Percentiles rank a stretch among this genome's conserved stretches.
Conservation (phyloP, 345 rosid genomes). For the Pistacia vera region DNA sequence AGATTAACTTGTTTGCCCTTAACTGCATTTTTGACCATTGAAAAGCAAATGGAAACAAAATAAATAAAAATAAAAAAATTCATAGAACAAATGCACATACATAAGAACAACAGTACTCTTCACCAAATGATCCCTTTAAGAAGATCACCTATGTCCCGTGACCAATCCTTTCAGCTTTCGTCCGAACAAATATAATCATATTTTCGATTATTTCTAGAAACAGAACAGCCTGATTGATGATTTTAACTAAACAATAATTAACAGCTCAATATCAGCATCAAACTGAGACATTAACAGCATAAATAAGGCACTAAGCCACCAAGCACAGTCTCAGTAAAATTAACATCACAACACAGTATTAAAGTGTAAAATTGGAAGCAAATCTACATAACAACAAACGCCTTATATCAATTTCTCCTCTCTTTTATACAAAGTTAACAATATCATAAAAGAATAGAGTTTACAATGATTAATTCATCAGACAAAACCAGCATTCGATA, state of each 20-base stretch:
- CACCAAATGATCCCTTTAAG: background rate
- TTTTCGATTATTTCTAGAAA: too few species aligned
- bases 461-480: background rate
- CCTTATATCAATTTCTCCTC: constrained; percentile 5
- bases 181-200: background rate
- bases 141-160: background rate
- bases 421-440: constrained; percentile 26
- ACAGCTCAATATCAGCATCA: background rate
- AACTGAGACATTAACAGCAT: background rate
- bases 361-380: background rate
- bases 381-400: constrained; percentile 1
- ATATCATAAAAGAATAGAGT: constrained; percentile 11
- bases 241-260: background rate
- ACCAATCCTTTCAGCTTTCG: background rate
- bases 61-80: background rate
- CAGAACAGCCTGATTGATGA: background rate
- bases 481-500: background rate
- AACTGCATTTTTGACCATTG: background rate
- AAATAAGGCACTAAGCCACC: background rate
- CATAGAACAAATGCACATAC: background rate
- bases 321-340: background rate
- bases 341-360: background rate
- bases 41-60: background rate
- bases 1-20: background rate
- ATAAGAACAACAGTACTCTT: background rate